These are phyloP conservation scores for Rutstroemia sp. DNA, from an alignment of 2,329 filamentous ascomycete genomes.

Conservation along the genomic window DNA sequence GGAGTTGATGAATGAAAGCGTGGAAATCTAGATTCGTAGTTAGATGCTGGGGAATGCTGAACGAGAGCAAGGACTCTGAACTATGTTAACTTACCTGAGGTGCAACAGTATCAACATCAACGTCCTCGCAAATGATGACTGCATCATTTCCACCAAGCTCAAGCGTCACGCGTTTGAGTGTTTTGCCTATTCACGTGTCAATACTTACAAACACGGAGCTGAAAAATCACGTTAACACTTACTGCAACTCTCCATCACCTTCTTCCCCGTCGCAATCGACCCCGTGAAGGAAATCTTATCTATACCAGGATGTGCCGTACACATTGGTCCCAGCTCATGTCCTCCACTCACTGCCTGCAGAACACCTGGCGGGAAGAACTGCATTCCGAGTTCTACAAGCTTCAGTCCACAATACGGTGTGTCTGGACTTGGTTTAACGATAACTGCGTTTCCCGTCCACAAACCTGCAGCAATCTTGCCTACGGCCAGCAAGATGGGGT, in stretches of 20 bases:
- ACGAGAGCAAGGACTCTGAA: not conserved
- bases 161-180: constrained; percentile 36
- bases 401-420: constrained; percentile 46
- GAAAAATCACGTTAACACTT: not conserved
- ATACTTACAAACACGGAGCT: not conserved
- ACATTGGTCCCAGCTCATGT: constrained; percentile 44
- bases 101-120: constrained; percentile 39
- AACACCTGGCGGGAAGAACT: constrained; percentile 45
- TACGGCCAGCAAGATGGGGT: constrained; percentile 38
- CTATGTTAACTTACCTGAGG: constrained; percentile 15
- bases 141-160: constrained; percentile 48
- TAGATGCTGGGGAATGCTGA: not conserved
- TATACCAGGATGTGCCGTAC: constrained; percentile 47
- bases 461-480: constrained; percentile 43
- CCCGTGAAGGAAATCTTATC: constrained; percentile 54
- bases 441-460: constrained; percentile 44
- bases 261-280: constrained; percentile 42
- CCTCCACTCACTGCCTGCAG: constrained; percentile 35
- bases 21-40: constrained; percentile 31
- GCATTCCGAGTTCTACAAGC: constrained; percentile 41
- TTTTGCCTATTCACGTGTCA: constrained; percentile 35
- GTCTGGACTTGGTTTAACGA: constrained; percentile 50
- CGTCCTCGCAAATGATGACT: constrained; percentile 43
- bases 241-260: constrained; percentile 36
- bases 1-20: constrained; percentile 42